phyloP scores from a whole-genome alignment of 805 yeast species.

The Maudiozyma turicensis region DNA sequence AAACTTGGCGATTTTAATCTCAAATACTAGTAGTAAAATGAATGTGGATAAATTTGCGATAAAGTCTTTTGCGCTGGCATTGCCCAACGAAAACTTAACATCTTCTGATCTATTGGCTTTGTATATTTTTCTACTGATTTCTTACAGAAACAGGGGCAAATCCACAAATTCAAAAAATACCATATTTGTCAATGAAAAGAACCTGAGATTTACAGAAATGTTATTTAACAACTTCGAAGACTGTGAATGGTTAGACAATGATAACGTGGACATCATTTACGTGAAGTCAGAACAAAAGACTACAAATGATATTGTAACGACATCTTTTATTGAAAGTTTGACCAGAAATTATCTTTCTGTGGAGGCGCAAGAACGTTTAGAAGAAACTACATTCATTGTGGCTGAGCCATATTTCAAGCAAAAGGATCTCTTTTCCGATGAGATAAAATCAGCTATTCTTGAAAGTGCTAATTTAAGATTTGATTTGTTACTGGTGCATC shows the following conservation, averaged over 20 bases:
- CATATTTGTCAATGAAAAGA: slow-evolving; percentile 16
- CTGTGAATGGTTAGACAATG: slow-evolving; percentile 14
- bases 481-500: slow-evolving; percentile 17
- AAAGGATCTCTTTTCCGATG: slow-evolving; percentile 16
- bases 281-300: slow-evolving; percentile 6
- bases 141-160: slow-evolving; percentile 10
- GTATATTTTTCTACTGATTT: slow-evolving; percentile 16
- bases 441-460: slow-evolving; percentile 12
- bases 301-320: not conserved
- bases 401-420: slow-evolving; percentile 15
- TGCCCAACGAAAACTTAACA: slow-evolving; percentile 19
- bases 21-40: slow-evolving; percentile 18
- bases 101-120: slow-evolving; percentile 25
- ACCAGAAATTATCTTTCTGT: slow-evolving; percentile 9
- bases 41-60: slow-evolving; percentile 15
- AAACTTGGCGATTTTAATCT: slow-evolving; percentile 17
- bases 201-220: slow-evolving; percentile 9
- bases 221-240: slow-evolving; percentile 10
- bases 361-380: slow-evolving; percentile 10
- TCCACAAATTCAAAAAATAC: slow-evolving; percentile 9
- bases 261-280: slow-evolving; percentile 9
- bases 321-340: slow-evolving; percentile 15
- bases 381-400: slow-evolving; percentile 22
- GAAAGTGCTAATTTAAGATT: slow-evolving; percentile 19
- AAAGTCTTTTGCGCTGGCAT: slow-evolving; percentile 13